phyloP scores from a whole-genome alignment of 371 early-diverging fungal genomes.

The Syncephalastrum monosporum region DNA sequence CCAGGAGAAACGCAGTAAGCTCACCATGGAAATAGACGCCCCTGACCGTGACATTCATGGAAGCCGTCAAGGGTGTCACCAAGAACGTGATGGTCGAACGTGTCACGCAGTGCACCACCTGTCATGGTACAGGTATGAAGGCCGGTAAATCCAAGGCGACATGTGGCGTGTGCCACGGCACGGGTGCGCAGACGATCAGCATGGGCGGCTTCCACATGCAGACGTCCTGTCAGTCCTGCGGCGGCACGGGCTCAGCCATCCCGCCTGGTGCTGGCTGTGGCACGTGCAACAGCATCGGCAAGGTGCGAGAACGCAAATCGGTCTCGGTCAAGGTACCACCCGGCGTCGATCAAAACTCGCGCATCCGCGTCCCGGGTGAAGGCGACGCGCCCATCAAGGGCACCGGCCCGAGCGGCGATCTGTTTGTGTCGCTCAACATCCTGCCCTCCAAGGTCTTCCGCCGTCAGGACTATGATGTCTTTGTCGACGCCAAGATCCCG shows the following conservation, averaged over 20 bases:
- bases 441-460: conserved; percentile 70
- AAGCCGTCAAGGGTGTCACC: conserved; percentile 79
- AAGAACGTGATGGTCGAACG: conserved; percentile 62
- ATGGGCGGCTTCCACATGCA: conserved; percentile 86
- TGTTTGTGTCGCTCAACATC: conserved; percentile 70
- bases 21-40: conserved; percentile 26
- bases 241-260: conserved; percentile 77
- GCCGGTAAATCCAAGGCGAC: conserved; percentile 63
- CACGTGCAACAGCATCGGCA: conserved; percentile 80
- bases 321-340: conserved; percentile 82
- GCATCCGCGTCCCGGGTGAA: conserved; percentile 73
- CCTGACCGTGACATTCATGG: conserved; percentile 80
- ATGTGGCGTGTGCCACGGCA: conserved; percentile 81
- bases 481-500: conserved; percentile 72
- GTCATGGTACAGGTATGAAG: conserved; percentile 81
- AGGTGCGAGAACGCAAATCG: conserved; percentile 66
- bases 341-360: conserved; percentile 56
- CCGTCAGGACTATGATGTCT: conserved; percentile 78
- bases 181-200: conserved; percentile 78
- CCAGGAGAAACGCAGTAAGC: neutral
- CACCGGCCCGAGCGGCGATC: conserved; percentile 75
- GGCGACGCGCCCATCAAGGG: conserved; percentile 86
- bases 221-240: conserved; percentile 78
- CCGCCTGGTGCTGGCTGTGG: conserved; percentile 69
- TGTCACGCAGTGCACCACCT: conserved; percentile 71